Evolutionary conservation across 192 early-diverging fungal genomes (phyloP).

Genomic region (Powellomyces hirtus): DNA sequence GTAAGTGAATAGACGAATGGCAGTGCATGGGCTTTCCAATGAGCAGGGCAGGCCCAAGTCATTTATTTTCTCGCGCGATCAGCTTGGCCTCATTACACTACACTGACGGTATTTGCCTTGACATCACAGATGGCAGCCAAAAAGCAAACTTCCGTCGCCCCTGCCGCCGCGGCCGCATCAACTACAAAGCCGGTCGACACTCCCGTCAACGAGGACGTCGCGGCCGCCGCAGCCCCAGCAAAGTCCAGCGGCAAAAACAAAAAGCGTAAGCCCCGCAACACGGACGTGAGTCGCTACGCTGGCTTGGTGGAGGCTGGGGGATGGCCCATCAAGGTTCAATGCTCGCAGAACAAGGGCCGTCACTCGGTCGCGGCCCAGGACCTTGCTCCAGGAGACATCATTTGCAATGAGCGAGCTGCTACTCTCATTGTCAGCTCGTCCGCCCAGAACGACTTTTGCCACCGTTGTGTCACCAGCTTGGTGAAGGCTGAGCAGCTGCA

Average conservation of each 20-base stretch:
- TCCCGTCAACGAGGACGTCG: background rate
- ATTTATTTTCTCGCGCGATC: background rate
- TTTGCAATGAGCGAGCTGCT: constrained; percentile 25
- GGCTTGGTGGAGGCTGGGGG: background rate
- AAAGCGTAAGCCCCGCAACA: constrained; percentile 9
- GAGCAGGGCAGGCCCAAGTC: too few species aligned
- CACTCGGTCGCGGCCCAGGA: constrained; percentile 26
- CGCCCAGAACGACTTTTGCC: constrained; percentile 23
- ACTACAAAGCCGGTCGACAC: background rate
- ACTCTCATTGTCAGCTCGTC: constrained; percentile 24
- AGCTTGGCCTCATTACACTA: background rate
- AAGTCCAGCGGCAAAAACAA: background rate
- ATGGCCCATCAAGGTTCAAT: constrained; percentile 22
- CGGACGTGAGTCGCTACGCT: constrained; percentile 14
- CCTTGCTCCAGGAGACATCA: constrained; percentile 17
- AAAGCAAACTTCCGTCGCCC: background rate
- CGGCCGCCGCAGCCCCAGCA: background rate
- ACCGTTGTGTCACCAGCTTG: constrained; percentile 13
- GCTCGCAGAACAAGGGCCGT: constrained; percentile 26
- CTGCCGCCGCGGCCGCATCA: background rate
- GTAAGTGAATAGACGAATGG: too few species aligned
- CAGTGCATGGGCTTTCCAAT: too few species aligned
- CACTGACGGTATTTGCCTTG: background rate
- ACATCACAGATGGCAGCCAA: background rate
- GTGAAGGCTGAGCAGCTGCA: constrained; percentile 15